These are phyloP conservation scores for Breviolum minutum DNA, from an alignment of 73 alveolate species.

Conservation along the genomic window DNA sequence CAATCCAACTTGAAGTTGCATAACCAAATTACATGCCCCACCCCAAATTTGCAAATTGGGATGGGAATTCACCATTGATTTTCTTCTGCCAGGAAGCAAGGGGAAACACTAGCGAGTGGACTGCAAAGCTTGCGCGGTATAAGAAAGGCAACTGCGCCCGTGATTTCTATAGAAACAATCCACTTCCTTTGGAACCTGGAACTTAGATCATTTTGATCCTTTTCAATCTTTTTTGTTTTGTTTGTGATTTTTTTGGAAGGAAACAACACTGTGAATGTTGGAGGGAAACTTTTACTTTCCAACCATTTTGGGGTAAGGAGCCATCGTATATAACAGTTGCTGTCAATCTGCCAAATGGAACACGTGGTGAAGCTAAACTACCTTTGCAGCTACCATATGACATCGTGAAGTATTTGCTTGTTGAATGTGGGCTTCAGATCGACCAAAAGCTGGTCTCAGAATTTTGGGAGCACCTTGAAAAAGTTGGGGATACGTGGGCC, in stretches of 20 bases:
- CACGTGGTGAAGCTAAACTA: background rate
- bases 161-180: constrained; percentile 9
- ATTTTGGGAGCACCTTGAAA: background rate
- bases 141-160: background rate
- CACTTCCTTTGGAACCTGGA: constrained; percentile 2
- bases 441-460: background rate
- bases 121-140: background rate
- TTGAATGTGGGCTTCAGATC: background rate
- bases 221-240: background rate
- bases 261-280: background rate
- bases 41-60: no score
- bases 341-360: background rate
- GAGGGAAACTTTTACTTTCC: background rate
- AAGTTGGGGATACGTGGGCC: background rate
- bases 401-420: background rate
- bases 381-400: background rate
- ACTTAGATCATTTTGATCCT: background rate
- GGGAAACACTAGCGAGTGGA: background rate
- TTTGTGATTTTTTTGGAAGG: background rate
- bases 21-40: no score
- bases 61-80: no score
- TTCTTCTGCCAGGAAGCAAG: constrained; percentile 36
- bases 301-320: background rate
- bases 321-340: background rate
- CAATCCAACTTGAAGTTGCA: no score